Percentiles rank a stretch among this genome's conserved stretches.
Conservation (phyloP, 306 rosid species). For the Cucurbita ficifolia region DNA sequence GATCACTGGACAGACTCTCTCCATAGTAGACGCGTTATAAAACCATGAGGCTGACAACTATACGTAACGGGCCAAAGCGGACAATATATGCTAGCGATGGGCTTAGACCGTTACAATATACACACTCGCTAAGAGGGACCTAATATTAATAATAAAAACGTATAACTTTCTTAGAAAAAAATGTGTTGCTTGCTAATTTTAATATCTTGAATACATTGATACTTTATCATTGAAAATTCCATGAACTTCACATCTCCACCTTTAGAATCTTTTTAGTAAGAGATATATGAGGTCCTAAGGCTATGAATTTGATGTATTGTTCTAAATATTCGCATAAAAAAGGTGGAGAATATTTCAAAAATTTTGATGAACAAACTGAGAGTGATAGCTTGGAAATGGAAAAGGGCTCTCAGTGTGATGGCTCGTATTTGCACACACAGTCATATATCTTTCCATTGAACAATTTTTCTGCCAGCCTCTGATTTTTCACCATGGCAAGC, state of each 20-base stretch:
- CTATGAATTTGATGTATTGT: neutral
- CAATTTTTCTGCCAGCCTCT: conserved; percentile 88
- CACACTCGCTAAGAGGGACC: no score
- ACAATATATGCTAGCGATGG: no score
- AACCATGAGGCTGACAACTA: no score
- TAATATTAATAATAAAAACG: no score
- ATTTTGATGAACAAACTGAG: neutral
- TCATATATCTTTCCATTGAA: conserved; percentile 67
- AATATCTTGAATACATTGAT: no score
- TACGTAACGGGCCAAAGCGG: no score
- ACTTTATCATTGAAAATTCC: neutral
- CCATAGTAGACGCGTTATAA: no score
- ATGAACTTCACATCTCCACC: neutral
- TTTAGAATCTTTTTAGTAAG: neutral
- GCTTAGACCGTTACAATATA: no score
- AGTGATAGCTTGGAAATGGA: neutral
- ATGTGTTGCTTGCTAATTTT: no score
- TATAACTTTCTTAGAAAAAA: no score
- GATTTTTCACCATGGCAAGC: conserved; percentile 99
- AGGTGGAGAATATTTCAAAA: neutral
- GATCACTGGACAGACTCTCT: no score
- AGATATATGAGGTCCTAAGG: neutral
- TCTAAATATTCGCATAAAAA: neutral
- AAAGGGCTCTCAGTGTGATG: conserved; percentile 32
- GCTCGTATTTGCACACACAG: conserved; percentile 81